Evolutionary conservation across 179 eudicot genomes (phyloP), one percentile per base, ranked within the genome.

Genomic region (Actinidia polygama): DNA sequence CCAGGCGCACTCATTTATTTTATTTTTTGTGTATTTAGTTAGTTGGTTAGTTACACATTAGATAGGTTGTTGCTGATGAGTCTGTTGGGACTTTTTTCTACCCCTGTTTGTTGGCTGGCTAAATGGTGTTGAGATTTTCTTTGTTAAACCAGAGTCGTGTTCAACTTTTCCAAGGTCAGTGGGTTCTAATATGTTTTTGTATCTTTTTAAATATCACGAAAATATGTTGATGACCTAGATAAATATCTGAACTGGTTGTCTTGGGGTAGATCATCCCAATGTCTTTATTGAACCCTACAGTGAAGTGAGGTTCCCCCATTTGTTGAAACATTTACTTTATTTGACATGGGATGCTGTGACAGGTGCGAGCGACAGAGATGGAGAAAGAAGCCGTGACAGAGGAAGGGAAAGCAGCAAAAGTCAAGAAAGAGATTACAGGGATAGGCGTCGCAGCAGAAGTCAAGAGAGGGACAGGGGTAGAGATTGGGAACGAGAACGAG

Each of bases 311-410:
- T 66, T 44, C 36, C 1, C 30, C 10, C 5, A 16, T 12, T 66
- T 66, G 16, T 68, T 68, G 7, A 12, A 6, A 47, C 47, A 1
- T 26, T 15, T 50, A 6, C 10, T 36, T 30, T 23, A 1, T 57
- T n/a, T 18, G 67, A 40, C 66, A 81, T 10, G 55, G 47, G 72
- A 26, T 51, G 59, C 18, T 69, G 7, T 80, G 46, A 61, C 90
- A 95, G 94, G 89, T 77, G 85, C 77, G 68, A 90, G 88, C 81
- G 98, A 94, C 53, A 89, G 90, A 78, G 94, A 91, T 68, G 87
- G 85, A 87, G 94, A 92, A 30, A 92, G 91, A 86, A 91, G 96
- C 90, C 89, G 91, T 83, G 96, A 89, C 76, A 79, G 85, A 46
- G 90, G 85, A 15, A 77, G 87, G 12, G 91, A 82, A 78, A 84